Evolutionary conservation across 1,284 basidiomycete species (phyloP), one percentile per base, ranked within the genome.

Genomic region (Coniferiporia sulphurascens): DNA sequence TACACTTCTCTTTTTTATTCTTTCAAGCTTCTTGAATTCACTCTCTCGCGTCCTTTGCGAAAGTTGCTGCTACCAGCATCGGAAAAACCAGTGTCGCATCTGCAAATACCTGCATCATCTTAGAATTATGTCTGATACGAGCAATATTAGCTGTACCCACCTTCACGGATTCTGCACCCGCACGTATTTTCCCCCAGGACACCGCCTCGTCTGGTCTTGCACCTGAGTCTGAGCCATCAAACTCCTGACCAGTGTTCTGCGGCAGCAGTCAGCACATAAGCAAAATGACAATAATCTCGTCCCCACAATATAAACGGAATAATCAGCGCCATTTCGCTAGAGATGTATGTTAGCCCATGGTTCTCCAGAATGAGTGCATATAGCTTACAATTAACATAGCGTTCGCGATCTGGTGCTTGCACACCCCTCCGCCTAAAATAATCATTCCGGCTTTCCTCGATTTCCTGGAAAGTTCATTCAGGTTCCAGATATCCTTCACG

Each of bases 331-430:
- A 69, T 99, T 99, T 43, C 96, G 85, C 95, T 96, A 70, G 41
- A 22, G 15, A 44, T 21, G 5, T 21, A 22, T 9, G 17, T 38
- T n/a, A 36, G 5, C 7, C 3, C 36, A 35, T 32, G 63, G 60
- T 43, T 15, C 46, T 59, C 8, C 35, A 50, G 41, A 52, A 45
- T 5, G 17, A 52, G 45, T 59, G 59, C 59, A 49, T 13, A 9
- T 4, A 10, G 73, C 80, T 69, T 71, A 96, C 95, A 70, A 99
- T 98, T 21, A 99, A 78, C 97, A 99, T 98, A 0, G 96, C 95
- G 69, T 99, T 99, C 15, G 95, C 95, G 60, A 99, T 98, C 71
- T 99, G 97, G 72, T 99, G 97, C 74, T 99, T 99, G 79, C 96
- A 98, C 7, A 99, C 96, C 1, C 97, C 97, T 13, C 97, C 97